Conservation (phyloP, 768 basidiomycete genomes). For the Sarcomyxa edulis region DNA sequence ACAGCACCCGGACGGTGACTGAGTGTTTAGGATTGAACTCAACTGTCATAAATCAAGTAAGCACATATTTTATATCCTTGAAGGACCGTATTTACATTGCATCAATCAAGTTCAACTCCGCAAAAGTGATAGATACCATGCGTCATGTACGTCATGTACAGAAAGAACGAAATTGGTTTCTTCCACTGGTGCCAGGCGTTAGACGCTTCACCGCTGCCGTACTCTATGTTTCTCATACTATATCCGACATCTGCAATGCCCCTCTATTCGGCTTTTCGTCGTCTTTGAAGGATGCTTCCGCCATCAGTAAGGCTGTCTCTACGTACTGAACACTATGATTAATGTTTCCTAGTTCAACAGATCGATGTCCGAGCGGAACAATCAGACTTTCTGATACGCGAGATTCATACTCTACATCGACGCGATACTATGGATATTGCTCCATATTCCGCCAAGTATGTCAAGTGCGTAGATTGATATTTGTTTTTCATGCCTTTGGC, state of each 20-base stretch:
- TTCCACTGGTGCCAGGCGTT: too few species aligned
- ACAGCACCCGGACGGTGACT: constrained; percentile 27
- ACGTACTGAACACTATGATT: background rate
- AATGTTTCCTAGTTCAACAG: constrained; percentile 45
- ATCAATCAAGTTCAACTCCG: constrained; percentile 49
- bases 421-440: constrained; percentile 29
- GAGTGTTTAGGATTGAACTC: constrained; percentile 25
- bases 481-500: background rate
- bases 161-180: too few species aligned
- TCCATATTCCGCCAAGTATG: constrained; percentile 55
- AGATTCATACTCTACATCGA: constrained; percentile 33
- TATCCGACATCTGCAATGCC: constrained; percentile 15
- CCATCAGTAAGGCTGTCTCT: constrained; percentile 25
- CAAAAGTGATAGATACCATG: constrained; percentile 27
- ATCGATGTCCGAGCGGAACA: constrained; percentile 53
- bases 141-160: too few species aligned
- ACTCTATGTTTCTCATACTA: too few species aligned
- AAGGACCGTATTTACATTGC: too few species aligned
- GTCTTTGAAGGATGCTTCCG: constrained; percentile 36
- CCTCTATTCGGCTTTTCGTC: constrained; percentile 14
- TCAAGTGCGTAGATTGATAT: constrained; percentile 40
- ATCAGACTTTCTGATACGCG: constrained; percentile 34
- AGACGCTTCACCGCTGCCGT: too few species aligned
- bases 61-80: too few species aligned
- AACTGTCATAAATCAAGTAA: constrained; percentile 36